Base-by-base conservation (phyloP, 2,329 filamentous ascomycete species). In the Trichoderma sp. region DNA sequence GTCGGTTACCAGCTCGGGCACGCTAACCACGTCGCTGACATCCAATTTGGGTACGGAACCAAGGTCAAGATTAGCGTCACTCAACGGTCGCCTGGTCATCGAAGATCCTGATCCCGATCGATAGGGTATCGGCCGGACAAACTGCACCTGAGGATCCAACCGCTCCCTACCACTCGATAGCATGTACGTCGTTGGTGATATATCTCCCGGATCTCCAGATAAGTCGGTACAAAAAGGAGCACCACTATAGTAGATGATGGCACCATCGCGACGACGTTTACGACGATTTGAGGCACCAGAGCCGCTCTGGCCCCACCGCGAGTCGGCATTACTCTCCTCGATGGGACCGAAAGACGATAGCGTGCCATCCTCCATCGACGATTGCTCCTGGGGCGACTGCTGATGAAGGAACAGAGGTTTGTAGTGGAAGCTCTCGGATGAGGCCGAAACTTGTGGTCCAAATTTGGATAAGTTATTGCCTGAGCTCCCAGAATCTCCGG, bases 171-270 rank as follows among this genome's bases (percentile, higher is more conserved):
- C 82, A 11, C 82, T 82, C n/a, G 84, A 85, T 4, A 83, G 82
- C 80, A 86, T 80, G 71, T 87, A 84, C 1, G 86, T 85, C 2
- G 84, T 78, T 1, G 85, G 84, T 0, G 84, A 86, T 1, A 80
- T 73, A 26, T 86, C 85, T 2, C 85, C 85, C 12, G 83, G 83
- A 75, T 94, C 91, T 2, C 91, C 91, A 17, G 91, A 93, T 4
- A 96, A 81, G 78, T 97, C 94, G 1, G 91, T 94, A 79, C 90
- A 96, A 79, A 96, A 97, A 0, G 88, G 88, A 1, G 92, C 91
- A 30, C 92, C 92, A 73, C 88, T 93, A 79, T 95, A 97, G 77
- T 95, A 97, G 20, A 95, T 94, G 74, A 97, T 92, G 1, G 92
- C 90, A 9, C 93, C 93, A 72, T 92, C 89, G 13, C 89, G 85